Base-by-base conservation (phyloP, 2,329 filamentous ascomycete species). In the Epichloe bromicola region DNA sequence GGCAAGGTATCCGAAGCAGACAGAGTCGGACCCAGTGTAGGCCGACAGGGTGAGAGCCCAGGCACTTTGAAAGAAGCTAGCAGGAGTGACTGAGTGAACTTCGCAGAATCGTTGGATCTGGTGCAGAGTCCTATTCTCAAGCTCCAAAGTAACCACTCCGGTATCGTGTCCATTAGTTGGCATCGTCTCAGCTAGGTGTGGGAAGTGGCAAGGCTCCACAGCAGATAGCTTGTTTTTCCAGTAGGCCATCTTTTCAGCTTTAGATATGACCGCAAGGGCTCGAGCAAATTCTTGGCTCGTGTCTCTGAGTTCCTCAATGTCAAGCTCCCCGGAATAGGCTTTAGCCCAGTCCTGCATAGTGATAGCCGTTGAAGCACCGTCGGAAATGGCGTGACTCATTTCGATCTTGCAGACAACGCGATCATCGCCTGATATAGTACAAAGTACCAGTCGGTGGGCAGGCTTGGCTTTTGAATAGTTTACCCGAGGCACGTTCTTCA, bases 1-100 rank as follows among this genome's bases (percentile, higher is more conserved):
- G 1, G 54, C 42, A 17, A 54, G 51, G 38, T 56, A 54, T 23
- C 54, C 53, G 11, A 53, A 53, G 20, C 51, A 52, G 12, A 54
- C 53, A 17, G 40, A 53, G 11, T 52, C 40, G 11, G 38, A 30
- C 2, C 47, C 53, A 19, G 55, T 51, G 30, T 55, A 54, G 12
- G 53, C 48, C 17, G 55, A 50, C 7, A 56, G 39, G 14, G 46
- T 49, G 20, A 56, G 51, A 20, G 55, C 55, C 55, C 55, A 56
- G 10, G 53, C 54, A 1, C 43, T 42, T 23, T 52, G 50, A 3
- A 56, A 41, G 11, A 46, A 45, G 36, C 53, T 52, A 12, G 52
- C 47, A 4, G 51, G 43, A 14, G 54, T 55, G 20, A 55, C 30
- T 1, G 47, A 50, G 34, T 41, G 17, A 11, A 40, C 20, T 17